A percentile compares a stretch with the other conserved stretches of the same genome.
phyloP scores from a whole-genome alignment of 345 rosid species.

The Bruguiera parviflora region DNA sequence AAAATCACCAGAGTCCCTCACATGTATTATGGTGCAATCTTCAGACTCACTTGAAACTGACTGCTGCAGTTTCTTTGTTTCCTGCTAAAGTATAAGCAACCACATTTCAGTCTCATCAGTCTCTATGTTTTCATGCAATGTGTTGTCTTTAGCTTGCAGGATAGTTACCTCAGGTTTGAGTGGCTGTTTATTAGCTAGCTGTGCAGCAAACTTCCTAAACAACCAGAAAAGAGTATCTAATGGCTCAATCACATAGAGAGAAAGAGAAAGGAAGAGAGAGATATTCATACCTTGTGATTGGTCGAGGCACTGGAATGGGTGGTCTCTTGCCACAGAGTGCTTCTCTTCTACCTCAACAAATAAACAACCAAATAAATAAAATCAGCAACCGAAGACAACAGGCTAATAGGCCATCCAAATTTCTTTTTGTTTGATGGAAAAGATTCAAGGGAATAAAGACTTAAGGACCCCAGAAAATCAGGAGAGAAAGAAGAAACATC shows the following conservation, averaged over 20 bases:
- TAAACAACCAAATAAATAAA: neutral
- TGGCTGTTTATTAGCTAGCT: slow-evolving; percentile 62
- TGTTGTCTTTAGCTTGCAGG: slow-evolving; percentile 5
- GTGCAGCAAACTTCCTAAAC: slow-evolving; percentile 73
- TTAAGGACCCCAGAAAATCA: too few species aligned
- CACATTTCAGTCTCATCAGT: neutral
- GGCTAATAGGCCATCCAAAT: neutral
- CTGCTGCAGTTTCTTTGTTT: slow-evolving; percentile 34
- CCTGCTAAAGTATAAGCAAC: slow-evolving; percentile 28
- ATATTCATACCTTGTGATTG: slow-evolving; percentile 63
- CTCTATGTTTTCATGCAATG: neutral
- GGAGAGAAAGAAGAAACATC: too few species aligned
- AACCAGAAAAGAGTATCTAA: slow-evolving; percentile 1
- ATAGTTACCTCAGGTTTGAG: slow-evolving; percentile 46
- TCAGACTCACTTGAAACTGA: slow-evolving; percentile 31
- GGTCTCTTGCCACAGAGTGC: slow-evolving; percentile 47
- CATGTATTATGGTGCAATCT: slow-evolving; percentile 48
- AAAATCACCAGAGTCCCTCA: slow-evolving; percentile 45
- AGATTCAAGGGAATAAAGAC: too few species aligned
- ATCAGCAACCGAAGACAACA: neutral
- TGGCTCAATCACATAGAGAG: too few species aligned
- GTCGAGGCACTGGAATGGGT: slow-evolving; percentile 61
- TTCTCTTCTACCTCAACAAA: slow-evolving; percentile 35
- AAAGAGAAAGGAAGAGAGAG: neutral
- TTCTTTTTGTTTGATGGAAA: too few species aligned